Base-by-base conservation (phyloP, 73 alveolate genomes). In the Durusdinium trenchii region DNA sequence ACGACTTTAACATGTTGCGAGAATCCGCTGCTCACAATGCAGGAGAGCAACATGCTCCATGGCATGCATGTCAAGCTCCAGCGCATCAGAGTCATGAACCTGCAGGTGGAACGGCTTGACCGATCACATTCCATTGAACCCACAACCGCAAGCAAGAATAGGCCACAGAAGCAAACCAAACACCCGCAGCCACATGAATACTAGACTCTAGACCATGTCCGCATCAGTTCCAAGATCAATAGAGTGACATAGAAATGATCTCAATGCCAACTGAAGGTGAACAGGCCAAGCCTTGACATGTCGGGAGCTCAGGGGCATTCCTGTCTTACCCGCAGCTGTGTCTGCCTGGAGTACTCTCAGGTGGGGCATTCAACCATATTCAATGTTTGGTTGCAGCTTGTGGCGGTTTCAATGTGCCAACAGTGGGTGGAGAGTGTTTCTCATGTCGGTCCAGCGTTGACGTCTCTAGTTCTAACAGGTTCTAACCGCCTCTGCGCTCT, bases 1-100 rank as follows among this genome's bases (percentile, higher is more conserved):
- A 2, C 9, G 45, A 75, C 16, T 43, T 2, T 42, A 0, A 69
- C 83, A 30, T 23, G 38, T 48, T 71, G 6, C 32, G 38, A 64
- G 40, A 9, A 26, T 6, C 42, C 14, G n/a, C 9, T 6, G 14
- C 43, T 67, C 42, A 35, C 16, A 26, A 9, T 26, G 51, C 50
- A 50, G 18, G 48, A 18, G 26, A 48, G 45, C 20, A 9, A n/a
- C 96, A 38, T 87, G 96, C 85, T 87, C 96, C 96, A 87, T 87
- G 84, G 96, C 96, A 69, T 87, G 96, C 96, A 87, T 45, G 67
- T 87, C 96, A 62, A 87, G 42, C 60, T 87, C 96, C 84, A 87
- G 5, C 4, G 86, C 57, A n/a, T 87, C 96, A 36, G 85, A 62
- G 20, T 43, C 84, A 30, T 87, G 96, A 4, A 87, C 96, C 96